Conservation (phyloP, 148 eudicot genomes). For the Vaccinium macrocarpon region DNA sequence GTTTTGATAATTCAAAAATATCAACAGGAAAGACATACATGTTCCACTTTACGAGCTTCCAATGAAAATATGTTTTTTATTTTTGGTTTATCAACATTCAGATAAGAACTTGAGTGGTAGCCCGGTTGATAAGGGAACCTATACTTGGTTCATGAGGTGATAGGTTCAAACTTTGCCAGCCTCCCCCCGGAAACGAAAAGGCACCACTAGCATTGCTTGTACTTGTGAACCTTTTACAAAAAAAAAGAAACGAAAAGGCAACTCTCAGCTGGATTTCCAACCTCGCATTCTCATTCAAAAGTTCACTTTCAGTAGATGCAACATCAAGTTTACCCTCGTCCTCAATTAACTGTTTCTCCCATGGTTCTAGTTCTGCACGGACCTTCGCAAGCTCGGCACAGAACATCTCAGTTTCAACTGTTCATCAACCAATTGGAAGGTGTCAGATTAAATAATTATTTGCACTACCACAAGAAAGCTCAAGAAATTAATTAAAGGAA, state of each 20-base stretch:
- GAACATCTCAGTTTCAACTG: constrained; percentile 83
- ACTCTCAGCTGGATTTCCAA: not conserved
- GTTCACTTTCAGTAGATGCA: constrained; percentile 72
- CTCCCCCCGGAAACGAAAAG: too few relatives aligned
- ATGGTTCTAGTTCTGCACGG: constrained; percentile 86
- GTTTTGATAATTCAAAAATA: not conserved
- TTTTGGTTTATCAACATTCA: too few relatives aligned
- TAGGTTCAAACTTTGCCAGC: constrained; percentile 47
- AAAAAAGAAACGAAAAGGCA: not conserved
- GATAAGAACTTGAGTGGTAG: too few relatives aligned
- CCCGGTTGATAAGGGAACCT: too few relatives aligned
- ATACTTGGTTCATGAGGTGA: constrained; percentile 41
- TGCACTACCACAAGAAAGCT: constrained; percentile 7
- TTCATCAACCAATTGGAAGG: constrained; percentile 15
- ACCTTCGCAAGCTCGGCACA: constrained; percentile 69
- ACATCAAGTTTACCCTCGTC: constrained; percentile 90
- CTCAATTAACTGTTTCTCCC: constrained; percentile 92
- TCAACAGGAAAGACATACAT: constrained; percentile 43
- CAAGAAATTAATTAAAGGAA: not conserved
- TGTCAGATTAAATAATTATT: constrained; percentile 9
- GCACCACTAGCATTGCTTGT: not conserved
- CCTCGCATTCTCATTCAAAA: constrained; percentile 80
- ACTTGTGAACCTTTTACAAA: not conserved
- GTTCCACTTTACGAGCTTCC: constrained; percentile 70
- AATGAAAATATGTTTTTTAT: constrained; percentile 49